These are phyloP conservation scores for Paspalum notatum DNA, from an alignment of 176 grass and related monocot species.

Conservation along the genomic window DNA sequence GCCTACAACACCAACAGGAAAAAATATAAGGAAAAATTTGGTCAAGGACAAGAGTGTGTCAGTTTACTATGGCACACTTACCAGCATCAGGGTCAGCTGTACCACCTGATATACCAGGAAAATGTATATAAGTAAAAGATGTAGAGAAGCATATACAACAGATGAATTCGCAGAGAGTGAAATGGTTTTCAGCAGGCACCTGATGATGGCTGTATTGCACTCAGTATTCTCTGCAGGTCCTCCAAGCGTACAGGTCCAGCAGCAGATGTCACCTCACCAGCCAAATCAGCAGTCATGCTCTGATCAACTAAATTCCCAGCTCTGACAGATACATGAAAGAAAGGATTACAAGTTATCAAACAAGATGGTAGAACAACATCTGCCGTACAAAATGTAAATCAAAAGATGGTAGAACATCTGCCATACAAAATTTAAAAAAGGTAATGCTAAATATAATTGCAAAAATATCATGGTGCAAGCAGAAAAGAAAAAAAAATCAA, in stretches of 20 bases:
- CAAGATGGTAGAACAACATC: background rate
- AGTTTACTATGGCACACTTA: slow-evolving; percentile 51
- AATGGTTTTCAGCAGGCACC: slow-evolving; percentile 47
- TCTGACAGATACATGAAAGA: slow-evolving; percentile 43
- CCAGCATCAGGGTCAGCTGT: slow-evolving; percentile 87
- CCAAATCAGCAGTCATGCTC: slow-evolving; percentile 80
- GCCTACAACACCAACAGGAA: slow-evolving; percentile 33
- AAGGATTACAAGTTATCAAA: background rate
- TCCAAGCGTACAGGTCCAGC: slow-evolving; percentile 77
- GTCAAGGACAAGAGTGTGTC: slow-evolving; percentile 11
- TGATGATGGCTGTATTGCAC: slow-evolving; percentile 87
- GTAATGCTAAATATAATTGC: background rate
- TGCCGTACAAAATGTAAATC: too few relatives aligned
- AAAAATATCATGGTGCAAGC: background rate
- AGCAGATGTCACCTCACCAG: slow-evolving; percentile 93
- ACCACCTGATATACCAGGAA: slow-evolving; percentile 45
- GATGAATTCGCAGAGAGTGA: slow-evolving; percentile 19
- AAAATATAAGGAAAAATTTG: slow-evolving; percentile 28
- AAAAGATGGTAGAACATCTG: too few relatives aligned
- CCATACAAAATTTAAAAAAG: background rate
- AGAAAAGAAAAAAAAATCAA: background rate
- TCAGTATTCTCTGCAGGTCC: slow-evolving; percentile 96
- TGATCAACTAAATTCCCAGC: slow-evolving; percentile 99
- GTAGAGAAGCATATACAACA: background rate
- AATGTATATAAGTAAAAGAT: slow-evolving; percentile 6